Evolutionary conservation across 2,329 filamentous ascomycete genomes (phyloP), one percentile per base, ranked within the genome.

Genomic region (Paecilomyces sp.): DNA sequence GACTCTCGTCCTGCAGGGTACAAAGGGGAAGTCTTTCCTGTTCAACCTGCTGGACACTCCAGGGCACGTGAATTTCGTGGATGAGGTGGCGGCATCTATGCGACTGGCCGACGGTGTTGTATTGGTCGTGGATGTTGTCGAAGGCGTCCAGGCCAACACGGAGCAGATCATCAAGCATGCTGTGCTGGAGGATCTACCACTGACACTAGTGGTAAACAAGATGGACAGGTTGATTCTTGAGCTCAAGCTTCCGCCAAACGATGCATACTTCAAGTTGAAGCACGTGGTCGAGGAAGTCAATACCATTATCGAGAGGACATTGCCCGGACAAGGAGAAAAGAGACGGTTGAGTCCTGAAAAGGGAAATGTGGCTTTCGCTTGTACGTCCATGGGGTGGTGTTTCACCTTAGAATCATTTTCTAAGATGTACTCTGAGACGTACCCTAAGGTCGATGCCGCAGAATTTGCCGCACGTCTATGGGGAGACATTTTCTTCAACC

Each of bases 221-320:
- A 89, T 99, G 86, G 94, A 99, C 69, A 87, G 94, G 25, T 79
- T 99, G 61, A 96, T 99, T 63, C 77, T 99, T 54, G 94, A 99
- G 77, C 81, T 99, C 56, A 96, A 96, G 74, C 83, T 99, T 13
- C 94, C 94, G 1, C 94, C 94, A 1, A 91, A 88, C 65, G 94
- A 99, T 72, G 94, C 94, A 12, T 99, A 99, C 78, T 97, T 97
- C 82, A 99, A 99, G 81, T 81, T 99, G 58, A 97, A 97, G 78
- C 92, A 97, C 74, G 92, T 97, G n/a, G 86, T 99, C 57, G 94
- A 99, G 75, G 91, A 97, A 75, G 92, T 99, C 75, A 99, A 99
- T 77, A 96, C 91, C 0, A 81, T 94, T 66, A 97, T 99, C 68
- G 91, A 96, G 71, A 92, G 90, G 71, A 89, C 90, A 2, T 81